Evolutionary conservation across 1,284 basidiomycete genomes (phyloP), one percentile per base, ranked within the genome.

Genomic region (Fomitopsis betulina): DNA sequence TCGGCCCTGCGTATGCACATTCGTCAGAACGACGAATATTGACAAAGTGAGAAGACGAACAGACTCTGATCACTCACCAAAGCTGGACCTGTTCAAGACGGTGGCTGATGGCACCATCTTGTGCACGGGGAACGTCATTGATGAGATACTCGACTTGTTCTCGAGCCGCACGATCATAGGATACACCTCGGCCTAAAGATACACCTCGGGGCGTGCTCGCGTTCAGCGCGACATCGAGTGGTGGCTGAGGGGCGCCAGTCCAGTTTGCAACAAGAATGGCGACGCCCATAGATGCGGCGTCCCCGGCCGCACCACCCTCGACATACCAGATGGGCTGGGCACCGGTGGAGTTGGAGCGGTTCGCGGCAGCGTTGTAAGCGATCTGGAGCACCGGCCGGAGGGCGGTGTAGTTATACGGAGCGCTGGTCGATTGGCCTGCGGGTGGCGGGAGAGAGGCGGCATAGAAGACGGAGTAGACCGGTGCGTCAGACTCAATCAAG

Each of bases 271-370:
- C 71, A 47, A 95, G 73, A 23, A 94, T 85, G 0, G 88, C 80
- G n/a, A 91, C 79, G 0, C 93, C 94, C 50, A 94, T 81, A 60
- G 86, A 87, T 0, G 93, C 85, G 0, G 94, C 94, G 72, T 97
- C 94, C 3, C 77, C 85, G 0, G 87, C 88, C 0, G 91, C 86
- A 17, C 83, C 86, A 21, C 79, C 77, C 56, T 59, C 54, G 57
- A 79, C 83, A 32, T 68, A 64, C 37, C 85, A 74, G 30, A 86
- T 72, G 1, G 83, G 81, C 63, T 81, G 80, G 2, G 82, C 75
- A 21, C 80, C 77, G 0, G 73, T 67, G 23, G 75, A 51, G 2
- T 61, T 60, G 33, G 76, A 63, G 27, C 81, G 77, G 59, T 76
- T 77, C 7, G 72, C 62, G 3, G 93, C 83, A 47, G 86, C 76